Evolutionary conservation across 1,139 yeast species (phyloP).

Genomic region (Torulaspora globosa): DNA sequence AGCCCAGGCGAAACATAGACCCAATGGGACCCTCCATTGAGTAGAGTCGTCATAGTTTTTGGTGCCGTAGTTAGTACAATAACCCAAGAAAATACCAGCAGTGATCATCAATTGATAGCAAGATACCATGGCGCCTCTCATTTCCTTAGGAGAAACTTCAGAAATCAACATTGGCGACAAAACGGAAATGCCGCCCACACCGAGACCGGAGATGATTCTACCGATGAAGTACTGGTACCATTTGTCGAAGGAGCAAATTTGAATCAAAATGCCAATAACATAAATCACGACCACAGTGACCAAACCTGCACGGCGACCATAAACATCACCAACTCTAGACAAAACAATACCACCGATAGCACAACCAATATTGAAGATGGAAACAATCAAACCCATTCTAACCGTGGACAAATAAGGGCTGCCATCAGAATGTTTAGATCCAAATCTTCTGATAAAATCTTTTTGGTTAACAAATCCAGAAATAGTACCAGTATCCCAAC

Average conservation of each 20-base stretch:
- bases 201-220: conserved; percentile 57
- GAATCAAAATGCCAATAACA: conserved; percentile 58
- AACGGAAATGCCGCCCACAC: conserved; percentile 59
- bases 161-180: conserved; percentile 59
- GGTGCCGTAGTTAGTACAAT: conserved; percentile 57
- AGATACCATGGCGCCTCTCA: conserved; percentile 62
- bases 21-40: conserved; percentile 61
- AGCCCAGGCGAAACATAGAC: conserved; percentile 45
- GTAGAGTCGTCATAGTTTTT: conserved; percentile 44
- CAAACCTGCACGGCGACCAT: conserved; percentile 58
- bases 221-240: conserved; percentile 57
- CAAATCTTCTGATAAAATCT: conserved; percentile 53
- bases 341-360: conserved; percentile 58
- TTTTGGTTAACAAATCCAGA: conserved; percentile 71
- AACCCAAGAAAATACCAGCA: conserved; percentile 55
- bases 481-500: conserved; percentile 76
- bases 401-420: conserved; percentile 44
- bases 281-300: conserved; percentile 52
- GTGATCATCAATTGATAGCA: conserved; percentile 61
- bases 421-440: conserved; percentile 35
- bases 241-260: conserved; percentile 48
- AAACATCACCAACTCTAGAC: conserved; percentile 50
- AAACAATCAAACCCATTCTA: conserved; percentile 57
- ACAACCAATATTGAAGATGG: conserved; percentile 65
- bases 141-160: conserved; percentile 59